Evolutionary conservation across 2,329 filamentous ascomycete genomes (phyloP).

Genomic region (Teratosphaeria viscida): DNA sequence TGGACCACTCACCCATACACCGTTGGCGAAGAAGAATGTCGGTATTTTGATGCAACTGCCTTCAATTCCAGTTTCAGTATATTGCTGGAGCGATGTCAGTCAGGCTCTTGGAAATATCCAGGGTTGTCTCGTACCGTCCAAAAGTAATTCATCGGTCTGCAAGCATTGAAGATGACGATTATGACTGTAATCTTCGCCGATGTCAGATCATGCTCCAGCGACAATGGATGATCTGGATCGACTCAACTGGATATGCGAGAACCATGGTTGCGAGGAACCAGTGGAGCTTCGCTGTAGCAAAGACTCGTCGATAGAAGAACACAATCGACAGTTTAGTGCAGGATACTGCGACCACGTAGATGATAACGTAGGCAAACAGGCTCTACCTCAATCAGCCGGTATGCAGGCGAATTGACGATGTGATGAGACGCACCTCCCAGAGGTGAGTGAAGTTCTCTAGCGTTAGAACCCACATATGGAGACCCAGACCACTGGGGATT

Average conservation of each 20-base stretch:
- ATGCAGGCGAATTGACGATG: background rate
- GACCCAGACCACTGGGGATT: background rate
- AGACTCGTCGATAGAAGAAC: constrained; percentile 1
- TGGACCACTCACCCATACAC: background rate
- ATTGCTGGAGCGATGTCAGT: background rate
- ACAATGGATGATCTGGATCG: background rate
- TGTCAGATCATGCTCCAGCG: background rate
- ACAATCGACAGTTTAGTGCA: constrained; percentile 2
- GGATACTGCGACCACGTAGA: constrained; percentile 2
- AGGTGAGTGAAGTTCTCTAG: background rate
- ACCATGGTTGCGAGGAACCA: background rate
- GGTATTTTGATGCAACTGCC: background rate
- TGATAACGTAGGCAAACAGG: constrained; percentile 1
- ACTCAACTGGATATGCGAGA: constrained; percentile 1
- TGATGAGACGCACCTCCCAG: background rate
- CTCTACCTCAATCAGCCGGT: background rate
- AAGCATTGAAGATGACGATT: constrained; percentile 1
- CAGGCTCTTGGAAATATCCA: background rate
- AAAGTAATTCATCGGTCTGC: constrained; percentile 1
- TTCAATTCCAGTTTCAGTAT: background rate
- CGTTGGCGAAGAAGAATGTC: constrained; percentile 2
- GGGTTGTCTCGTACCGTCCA: background rate
- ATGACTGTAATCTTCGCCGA: background rate
- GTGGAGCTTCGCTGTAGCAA: background rate
- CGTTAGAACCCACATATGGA: constrained; percentile 2